Evolutionary conservation across 208 protist species (phyloP).

Genomic region (Phytomonas francai): DNA sequence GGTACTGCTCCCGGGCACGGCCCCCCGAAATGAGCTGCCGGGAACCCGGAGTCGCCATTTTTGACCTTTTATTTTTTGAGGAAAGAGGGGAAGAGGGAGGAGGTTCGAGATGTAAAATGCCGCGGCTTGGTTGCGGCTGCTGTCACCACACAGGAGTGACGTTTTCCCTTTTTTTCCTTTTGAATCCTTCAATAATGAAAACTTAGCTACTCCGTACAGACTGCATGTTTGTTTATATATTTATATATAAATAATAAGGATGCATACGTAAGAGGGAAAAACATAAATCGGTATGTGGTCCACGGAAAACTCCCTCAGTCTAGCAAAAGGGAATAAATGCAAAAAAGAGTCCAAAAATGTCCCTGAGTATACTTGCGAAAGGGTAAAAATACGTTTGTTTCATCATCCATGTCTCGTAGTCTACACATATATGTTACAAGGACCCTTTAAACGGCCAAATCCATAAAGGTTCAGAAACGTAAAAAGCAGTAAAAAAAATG

Average conservation of each 20-base stretch:
- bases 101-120: no score
- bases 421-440: not conserved
- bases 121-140: not conserved
- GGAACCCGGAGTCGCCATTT: conserved; percentile 11
- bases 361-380: not conserved
- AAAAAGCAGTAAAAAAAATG: not conserved
- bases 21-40: conserved; percentile 27
- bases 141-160: not conserved
- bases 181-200: not conserved
- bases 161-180: not conserved
- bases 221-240: not conserved
- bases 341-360: not conserved
- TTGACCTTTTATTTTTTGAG: not conserved
- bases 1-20: conserved; percentile 24
- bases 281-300: not conserved
- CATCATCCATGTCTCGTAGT: not conserved
- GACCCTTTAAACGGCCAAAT: not conserved
- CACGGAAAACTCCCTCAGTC: not conserved
- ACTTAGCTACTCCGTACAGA: not conserved
- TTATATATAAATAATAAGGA: not conserved
- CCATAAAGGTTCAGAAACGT: not conserved
- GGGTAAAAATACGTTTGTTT: not conserved
- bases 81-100: not conserved
- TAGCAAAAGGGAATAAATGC: not conserved
- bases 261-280: not conserved